Evolutionary conservation across 2,329 filamentous ascomycete genomes (phyloP).

Genomic region (Cryphonectria naterciae): DNA sequence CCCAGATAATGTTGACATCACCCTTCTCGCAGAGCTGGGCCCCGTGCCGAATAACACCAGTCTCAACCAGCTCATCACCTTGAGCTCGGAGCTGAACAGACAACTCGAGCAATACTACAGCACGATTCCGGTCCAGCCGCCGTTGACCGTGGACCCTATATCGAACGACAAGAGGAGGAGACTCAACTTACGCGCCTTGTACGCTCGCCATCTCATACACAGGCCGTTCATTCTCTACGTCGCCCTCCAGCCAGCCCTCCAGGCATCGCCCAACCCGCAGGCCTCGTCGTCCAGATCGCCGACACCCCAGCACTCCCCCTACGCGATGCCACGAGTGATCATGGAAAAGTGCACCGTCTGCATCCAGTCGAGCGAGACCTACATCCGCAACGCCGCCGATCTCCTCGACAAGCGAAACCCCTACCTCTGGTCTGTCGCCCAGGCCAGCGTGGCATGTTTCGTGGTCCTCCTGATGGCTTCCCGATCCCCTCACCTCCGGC

Average conservation of each 20-base stretch:
- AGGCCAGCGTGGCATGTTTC: constrained; percentile 41
- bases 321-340: constrained; percentile 34
- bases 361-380: constrained; percentile 41
- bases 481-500: constrained; percentile 36
- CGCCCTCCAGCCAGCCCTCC: constrained; percentile 33
- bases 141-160: constrained; percentile 57
- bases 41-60: constrained; percentile 33
- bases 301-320: constrained; percentile 7
- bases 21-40: constrained; percentile 30
- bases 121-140: constrained; percentile 52
- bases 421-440: constrained; percentile 43
- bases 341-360: constrained; percentile 42
- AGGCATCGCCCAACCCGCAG: constrained; percentile 15
- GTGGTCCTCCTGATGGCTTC: constrained; percentile 41
- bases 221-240: constrained; percentile 56
- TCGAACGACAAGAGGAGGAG: constrained; percentile 66
- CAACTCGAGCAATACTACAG: constrained; percentile 45
- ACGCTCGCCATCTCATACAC: constrained; percentile 70
- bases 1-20: constrained; percentile 34
- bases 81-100: constrained; percentile 43
- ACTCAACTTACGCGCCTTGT: constrained; percentile 74
- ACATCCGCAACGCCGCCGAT: constrained; percentile 41
- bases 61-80: constrained; percentile 37
- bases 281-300: constrained; percentile 17
- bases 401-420: constrained; percentile 43